These are phyloP conservation scores for Rutstroemia sydowiana DNA, from an alignment of 2,329 filamentous ascomycete species.

Conservation along the genomic window DNA sequence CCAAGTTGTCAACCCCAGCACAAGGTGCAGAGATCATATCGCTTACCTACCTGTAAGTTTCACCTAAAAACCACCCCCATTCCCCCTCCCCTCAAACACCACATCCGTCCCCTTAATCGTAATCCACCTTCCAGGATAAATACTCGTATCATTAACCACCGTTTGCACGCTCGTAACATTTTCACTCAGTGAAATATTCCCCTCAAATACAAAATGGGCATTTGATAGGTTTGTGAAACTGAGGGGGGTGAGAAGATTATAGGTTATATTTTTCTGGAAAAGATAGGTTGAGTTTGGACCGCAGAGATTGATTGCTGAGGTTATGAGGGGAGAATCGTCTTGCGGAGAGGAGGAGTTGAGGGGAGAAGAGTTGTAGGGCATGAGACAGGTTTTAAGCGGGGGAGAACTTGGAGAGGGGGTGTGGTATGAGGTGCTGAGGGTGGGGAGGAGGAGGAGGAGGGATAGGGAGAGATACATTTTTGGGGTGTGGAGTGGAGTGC, in stretches of 20 bases:
- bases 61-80: slow-evolving; percentile 1
- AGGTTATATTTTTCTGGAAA: background rate
- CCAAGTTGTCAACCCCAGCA: no score
- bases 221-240: background rate
- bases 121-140: slow-evolving; percentile 1
- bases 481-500: no score
- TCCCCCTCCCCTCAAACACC: background rate
- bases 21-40: no score
- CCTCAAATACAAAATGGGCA: background rate
- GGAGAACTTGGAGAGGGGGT: background rate
- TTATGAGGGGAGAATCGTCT: background rate
- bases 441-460: background rate
- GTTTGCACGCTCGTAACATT: slow-evolving; percentile 2
- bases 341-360: background rate
- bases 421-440: no score
- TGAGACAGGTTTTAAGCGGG: background rate
- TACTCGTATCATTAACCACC: slow-evolving; percentile 1
- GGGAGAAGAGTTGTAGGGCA: no score
- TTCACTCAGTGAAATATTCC: slow-evolving; percentile 5
- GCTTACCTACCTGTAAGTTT: no score
- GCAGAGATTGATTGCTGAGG: background rate
- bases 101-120: slow-evolving; percentile 1
- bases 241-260: slow-evolving; percentile 1
- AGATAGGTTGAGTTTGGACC: background rate
- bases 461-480: background rate